Percentiles rank a stretch among this genome's conserved stretches.
These are phyloP conservation scores for Amanita rubescens DNA, from an alignment of 768 basidiomycete species.

Conservation along the genomic window DNA sequence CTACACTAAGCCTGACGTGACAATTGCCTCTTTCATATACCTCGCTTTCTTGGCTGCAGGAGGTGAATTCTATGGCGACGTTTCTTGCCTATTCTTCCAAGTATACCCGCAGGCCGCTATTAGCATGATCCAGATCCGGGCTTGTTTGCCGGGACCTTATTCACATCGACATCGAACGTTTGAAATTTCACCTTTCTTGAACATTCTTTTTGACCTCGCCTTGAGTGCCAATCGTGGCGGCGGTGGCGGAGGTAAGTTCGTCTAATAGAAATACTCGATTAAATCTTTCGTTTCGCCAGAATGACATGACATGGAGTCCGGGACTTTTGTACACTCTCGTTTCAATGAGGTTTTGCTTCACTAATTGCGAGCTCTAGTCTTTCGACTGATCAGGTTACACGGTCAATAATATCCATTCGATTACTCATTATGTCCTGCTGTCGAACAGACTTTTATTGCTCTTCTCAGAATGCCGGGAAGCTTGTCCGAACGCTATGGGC, in stretches of 20 bases:
- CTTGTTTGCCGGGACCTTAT: constrained; percentile 50
- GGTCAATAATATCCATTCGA: neutral
- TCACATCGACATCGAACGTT: constrained; percentile 48
- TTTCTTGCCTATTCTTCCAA: too few species aligned
- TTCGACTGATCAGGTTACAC: neutral
- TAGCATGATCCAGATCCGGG: constrained; percentile 66
- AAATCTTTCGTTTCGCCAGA: neutral
- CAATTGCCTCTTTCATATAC: constrained; percentile 63
- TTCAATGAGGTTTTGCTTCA: neutral
- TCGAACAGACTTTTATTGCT: neutral
- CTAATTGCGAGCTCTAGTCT: neutral
- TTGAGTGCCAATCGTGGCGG: neutral
- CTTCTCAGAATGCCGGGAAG: neutral
- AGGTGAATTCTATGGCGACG: too few species aligned
- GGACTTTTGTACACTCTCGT: neutral
- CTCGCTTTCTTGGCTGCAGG: constrained; percentile 71
- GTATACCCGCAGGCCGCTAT: neutral
- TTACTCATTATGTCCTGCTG: neutral
- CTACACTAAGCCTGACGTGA: constrained; percentile 60
- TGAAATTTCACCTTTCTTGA: too few species aligned
- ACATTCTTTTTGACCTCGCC: constrained; percentile 32
- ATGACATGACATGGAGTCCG: neutral
- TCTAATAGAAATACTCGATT: too few species aligned
- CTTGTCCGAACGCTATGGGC: neutral
- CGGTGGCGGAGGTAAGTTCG: neutral